A percentile compares a stretch with the other conserved stretches of the same genome.
These are phyloP conservation scores for Bondarzewia mesenterica DNA, from an alignment of 1,284 basidiomycete genomes.

Conservation along the genomic window DNA sequence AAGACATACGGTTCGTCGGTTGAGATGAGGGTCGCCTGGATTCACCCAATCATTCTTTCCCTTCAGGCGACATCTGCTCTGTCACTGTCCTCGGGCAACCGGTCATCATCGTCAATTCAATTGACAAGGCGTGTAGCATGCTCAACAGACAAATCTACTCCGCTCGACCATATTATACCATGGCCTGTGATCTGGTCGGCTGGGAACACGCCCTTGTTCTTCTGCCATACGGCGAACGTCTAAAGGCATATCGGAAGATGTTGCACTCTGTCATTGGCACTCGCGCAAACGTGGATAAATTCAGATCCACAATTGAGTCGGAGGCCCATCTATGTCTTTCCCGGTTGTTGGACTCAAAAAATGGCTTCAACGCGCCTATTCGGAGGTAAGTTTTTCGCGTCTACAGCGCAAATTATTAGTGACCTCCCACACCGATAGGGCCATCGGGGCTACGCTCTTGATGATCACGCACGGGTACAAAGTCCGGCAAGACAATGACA, in stretches of 20 bases:
- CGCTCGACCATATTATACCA: slow-evolving; percentile 17
- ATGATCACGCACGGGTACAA: slow-evolving; percentile 28
- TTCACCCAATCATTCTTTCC: too few relatives aligned
- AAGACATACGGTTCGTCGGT: slow-evolving; percentile 13
- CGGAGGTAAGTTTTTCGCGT: slow-evolving; percentile 22
- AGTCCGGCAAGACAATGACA: slow-evolving; percentile 21
- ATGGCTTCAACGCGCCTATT: too few relatives aligned
- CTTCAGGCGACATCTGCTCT: slow-evolving; percentile 19
- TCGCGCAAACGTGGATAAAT: slow-evolving; percentile 17
- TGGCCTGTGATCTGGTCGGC: slow-evolving; percentile 18
- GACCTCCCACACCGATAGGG: slow-evolving; percentile 11
- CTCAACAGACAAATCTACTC: slow-evolving; percentile 22
- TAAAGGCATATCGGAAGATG: slow-evolving; percentile 16
- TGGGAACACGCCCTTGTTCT: slow-evolving; percentile 15
- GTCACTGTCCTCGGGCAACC: slow-evolving; percentile 18
- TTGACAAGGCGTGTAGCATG: slow-evolving; percentile 15
- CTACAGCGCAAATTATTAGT: too few relatives aligned
- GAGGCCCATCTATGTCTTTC: slow-evolving; percentile 17
- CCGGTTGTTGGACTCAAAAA: slow-evolving; percentile 13
- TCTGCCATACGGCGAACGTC: slow-evolving; percentile 15
- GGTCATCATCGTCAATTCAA: slow-evolving; percentile 20
- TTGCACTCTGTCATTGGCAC: slow-evolving; percentile 20
- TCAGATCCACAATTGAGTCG: slow-evolving; percentile 17
- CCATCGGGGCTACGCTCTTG: slow-evolving; percentile 24
- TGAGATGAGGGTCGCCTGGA: neutral